Evolutionary conservation across 1,139 yeast genomes (phyloP), one percentile per base, ranked within the genome.

Genomic region (Kurtzmaniella quercitrusa): DNA sequence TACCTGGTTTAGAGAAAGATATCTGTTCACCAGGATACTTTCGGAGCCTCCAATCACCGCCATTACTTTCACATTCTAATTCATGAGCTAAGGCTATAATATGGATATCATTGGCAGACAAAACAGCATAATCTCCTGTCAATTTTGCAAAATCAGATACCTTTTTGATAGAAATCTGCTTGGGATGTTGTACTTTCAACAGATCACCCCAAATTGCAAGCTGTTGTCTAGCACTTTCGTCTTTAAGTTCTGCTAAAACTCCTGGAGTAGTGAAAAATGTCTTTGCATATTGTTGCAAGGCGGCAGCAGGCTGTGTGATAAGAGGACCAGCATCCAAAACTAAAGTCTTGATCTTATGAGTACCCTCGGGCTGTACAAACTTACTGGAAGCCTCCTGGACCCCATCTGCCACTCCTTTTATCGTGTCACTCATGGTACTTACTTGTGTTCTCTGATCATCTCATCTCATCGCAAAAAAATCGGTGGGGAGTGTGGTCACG

Each of bases 321-420:
- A 93, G 70, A 10, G 98, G 98, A 44, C 96, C 95, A 7, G 98
- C 97, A 74, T 93, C 98, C 52, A 93, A 73, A 14, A 93, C 85
- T 46, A 93, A 68, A 2, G 82, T 68, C 46, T 74, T 70, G 31
- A 81, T 79, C 43, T 62, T 62, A 4, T 52, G 48, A 9, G 3
- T 21, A 4, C 10, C 23, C 4, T 10, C 14, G 14, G 31, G 31
- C 31, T 10, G 31, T 7, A 27, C 31, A 27, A 27, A 27, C 14
- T 27, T 27, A 11, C 14, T 27, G 12, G 31, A 27, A 10, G 31
- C 31, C 31, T 27, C 31, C 14, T 27, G 14, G 31, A 4, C 10
- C n/a, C 31, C 31, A 3, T 11, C 31, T 10, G n/a, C 14, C 14
- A n/a, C 23, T 21, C 23, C 31, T 3, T 27, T 27, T 11, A 6